Evolutionary conservation across 2,329 filamentous ascomycete species (phyloP).

Genomic region (Acrocalymma vagum): DNA sequence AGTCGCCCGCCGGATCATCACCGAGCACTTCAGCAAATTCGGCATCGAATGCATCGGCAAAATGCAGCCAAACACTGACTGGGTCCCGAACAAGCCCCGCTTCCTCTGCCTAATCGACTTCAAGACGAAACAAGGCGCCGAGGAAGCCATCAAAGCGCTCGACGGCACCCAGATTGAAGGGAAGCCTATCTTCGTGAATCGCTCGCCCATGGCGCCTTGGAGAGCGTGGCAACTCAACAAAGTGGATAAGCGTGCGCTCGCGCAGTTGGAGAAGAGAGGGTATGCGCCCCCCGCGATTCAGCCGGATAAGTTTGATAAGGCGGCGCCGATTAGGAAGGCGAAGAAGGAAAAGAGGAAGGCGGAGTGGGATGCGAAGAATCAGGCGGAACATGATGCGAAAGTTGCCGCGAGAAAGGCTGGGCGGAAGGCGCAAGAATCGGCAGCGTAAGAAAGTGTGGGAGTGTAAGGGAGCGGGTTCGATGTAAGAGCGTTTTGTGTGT

Average conservation of each 20-base stretch:
- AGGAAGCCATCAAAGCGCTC: slow-evolving; percentile 20
- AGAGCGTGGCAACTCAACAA: slow-evolving; percentile 25
- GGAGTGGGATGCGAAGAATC: too few species aligned
- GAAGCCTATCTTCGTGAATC: slow-evolving; percentile 10
- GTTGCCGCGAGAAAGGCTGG: too few species aligned
- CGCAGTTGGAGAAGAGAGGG: slow-evolving; percentile 23
- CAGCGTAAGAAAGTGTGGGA: too few species aligned
- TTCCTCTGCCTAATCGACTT: slow-evolving; percentile 31
- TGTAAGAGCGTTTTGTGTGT: too few species aligned
- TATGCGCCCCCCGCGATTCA: slow-evolving; percentile 19
- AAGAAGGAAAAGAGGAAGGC: too few species aligned
- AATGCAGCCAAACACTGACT: slow-evolving; percentile 14
- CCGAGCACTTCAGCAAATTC: slow-evolving; percentile 18
- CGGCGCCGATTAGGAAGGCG: too few species aligned
- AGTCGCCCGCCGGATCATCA: slow-evolving; percentile 11
- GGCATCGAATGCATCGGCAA: slow-evolving; percentile 24
- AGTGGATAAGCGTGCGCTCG: slow-evolving; percentile 15
- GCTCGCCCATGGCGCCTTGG: slow-evolving; percentile 4
- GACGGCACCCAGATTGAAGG: slow-evolving; percentile 24
- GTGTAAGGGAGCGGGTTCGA: too few species aligned
- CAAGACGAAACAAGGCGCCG: slow-evolving; percentile 28
- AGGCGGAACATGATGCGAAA: too few species aligned
- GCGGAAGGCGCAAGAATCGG: too few species aligned
- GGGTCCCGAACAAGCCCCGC: slow-evolving; percentile 11
- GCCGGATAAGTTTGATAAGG: slow-evolving; percentile 19